Base-by-base conservation (phyloP, 495 filamentous ascomycete species). In the Neohortaea acidophila region DNA sequence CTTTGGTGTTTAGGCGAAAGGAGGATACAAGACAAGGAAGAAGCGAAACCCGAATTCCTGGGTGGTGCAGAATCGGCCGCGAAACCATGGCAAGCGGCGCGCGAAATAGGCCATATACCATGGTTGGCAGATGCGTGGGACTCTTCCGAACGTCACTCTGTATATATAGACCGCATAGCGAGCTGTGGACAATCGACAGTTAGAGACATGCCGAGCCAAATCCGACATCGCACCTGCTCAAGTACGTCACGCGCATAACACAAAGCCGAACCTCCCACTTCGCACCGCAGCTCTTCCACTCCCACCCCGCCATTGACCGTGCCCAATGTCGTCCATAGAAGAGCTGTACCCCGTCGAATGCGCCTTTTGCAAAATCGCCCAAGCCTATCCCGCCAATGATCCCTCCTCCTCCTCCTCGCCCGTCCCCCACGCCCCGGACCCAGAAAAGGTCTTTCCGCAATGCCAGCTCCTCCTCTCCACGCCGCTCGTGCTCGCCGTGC, bases 1-100 rank as follows among this genome's bases (percentile, higher is more conserved):
- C 54, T 29, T 10, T 22, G 20, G 33, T 9, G 36, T 34, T 4
- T 42, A 85, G 86, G 73, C 89, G 56, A 97, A 97, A 73, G 79
- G 79, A 49, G 89, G 89, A 27, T 96, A 81, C 72, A 97, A 96
- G 69, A 97, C 89, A 37, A 74, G 89, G 43, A 74, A 72, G 41
- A 64, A 63, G 57, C 54, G 58, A 36, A 65, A 65, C 39, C 41
- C 51, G 15, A 62, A 65, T 47, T 59, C 54, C 34, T 57, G 46
- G 26, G 45, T 65, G 12, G 62, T 65, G 8, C 49, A 59, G 38
- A 56, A 58, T 22, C 47, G 62, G 13, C 36, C 44, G 11, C 42
- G 62, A 11, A 65, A 65, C 44, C 61, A 64, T 39, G 62, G 62
- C 35, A 65, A 65, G 44, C 41, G 62, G 31, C 34, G 34, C 11